Percentiles rank a stretch among this genome's conserved stretches.
Conservation (phyloP, 106 monocot genomes). For the Dioscorea dumetorum region DNA sequence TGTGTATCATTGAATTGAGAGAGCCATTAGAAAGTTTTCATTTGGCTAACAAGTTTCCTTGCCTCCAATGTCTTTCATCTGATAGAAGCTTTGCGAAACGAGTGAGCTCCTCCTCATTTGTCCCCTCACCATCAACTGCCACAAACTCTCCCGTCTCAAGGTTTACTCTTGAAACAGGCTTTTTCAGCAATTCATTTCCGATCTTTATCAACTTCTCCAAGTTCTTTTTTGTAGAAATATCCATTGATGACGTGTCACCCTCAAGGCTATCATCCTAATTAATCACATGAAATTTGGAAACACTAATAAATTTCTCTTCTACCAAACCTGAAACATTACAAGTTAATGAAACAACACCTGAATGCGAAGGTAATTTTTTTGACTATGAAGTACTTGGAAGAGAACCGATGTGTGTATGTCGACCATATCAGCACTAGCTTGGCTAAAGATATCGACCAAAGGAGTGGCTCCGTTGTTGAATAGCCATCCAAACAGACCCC, state of each 20-base stretch:
- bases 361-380: slow-evolving; percentile 33
- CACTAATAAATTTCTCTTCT: no score
- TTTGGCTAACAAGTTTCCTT: background rate
- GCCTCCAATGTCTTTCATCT: background rate
- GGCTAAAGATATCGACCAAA: slow-evolving; percentile 27
- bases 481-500: slow-evolving; percentile 41
- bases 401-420: slow-evolving; percentile 37
- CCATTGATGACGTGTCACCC: slow-evolving; percentile 11
- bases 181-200: slow-evolving; percentile 15
- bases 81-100: slow-evolving; percentile 6
- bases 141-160: slow-evolving; percentile 12
- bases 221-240: slow-evolving; percentile 20
- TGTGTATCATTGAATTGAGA: no score
- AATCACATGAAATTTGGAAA: no score
- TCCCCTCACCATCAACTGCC: slow-evolving; percentile 3
- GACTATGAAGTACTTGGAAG: slow-evolving; percentile 26
- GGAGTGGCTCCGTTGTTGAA: slow-evolving; percentile 17
- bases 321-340: no score
- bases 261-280: background rate
- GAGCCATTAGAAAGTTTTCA: no score
- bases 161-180: slow-evolving; percentile 16
- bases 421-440: slow-evolving; percentile 37
- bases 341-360: slow-evolving; percentile 19
- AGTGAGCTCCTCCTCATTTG: slow-evolving; percentile 14
- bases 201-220: slow-evolving; percentile 9